Evolutionary conservation across 768 basidiomycete species (phyloP), one percentile per base, ranked within the genome.

Genomic region (Serendipita sp.): DNA sequence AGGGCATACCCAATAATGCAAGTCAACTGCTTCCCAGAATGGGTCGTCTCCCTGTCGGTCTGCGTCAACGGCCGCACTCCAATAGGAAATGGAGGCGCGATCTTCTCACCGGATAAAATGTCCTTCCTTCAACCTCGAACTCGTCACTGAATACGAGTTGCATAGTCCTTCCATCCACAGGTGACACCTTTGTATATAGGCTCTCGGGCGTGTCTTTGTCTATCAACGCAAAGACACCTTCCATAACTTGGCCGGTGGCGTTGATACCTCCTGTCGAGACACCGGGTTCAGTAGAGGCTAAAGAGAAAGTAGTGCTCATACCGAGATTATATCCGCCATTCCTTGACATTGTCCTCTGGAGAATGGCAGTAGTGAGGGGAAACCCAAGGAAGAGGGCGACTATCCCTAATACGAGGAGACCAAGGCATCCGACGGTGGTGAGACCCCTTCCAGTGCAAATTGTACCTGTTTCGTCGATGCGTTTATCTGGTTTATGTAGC

Each of bases 141-240:
- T 90, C 88, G 72, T 90, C 88, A 64, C 88, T 91, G 75, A 93
- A 98, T 1, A 90, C 87, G 34, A 99, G 82, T 63, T 85, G 76
- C 70, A 91, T 94, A 5, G 78, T 73, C 64, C 86, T 77, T 2
- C 93, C 94, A 70, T 96, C 91, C 58, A 73, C 76, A 2, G 78
- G 76, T 18, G 87, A 89, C 2, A 76, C 80, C 10, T 84, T 79
- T 37, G 81, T 80, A 64, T 75, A 72, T 5, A 76, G 86, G 10
- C 75, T 72, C 2, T 73, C 52, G 1, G 88, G 89, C 0, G 95
- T 98, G 34, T 84, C 86, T 1, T 68, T 63, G 74, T 99, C 95
- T 69, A 98, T 81, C 36, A 96, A 73, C 0, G 67, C 73, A 0
- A 84, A 86, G 65, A 93, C 73, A 64, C 81, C 80, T 62, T 76